These are phyloP conservation scores for Nectriaceae sp. DNA, from an alignment of 2,329 filamentous ascomycete species.

Conservation along the genomic window DNA sequence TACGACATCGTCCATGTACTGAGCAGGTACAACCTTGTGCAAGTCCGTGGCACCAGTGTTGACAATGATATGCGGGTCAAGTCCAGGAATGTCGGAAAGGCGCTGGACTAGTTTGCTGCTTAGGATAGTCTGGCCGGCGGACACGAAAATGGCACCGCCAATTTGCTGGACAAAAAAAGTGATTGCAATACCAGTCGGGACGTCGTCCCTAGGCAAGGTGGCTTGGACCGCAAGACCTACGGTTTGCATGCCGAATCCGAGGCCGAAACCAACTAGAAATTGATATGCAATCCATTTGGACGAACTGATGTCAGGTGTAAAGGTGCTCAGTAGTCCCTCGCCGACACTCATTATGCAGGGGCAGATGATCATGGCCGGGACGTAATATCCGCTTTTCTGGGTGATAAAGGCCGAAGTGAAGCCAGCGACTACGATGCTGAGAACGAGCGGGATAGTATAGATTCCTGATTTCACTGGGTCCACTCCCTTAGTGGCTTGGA, in stretches of 20 bases:
- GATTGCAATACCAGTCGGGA: slow-evolving; percentile 57
- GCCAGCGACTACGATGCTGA: slow-evolving; percentile 55
- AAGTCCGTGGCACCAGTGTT: slow-evolving; percentile 62
- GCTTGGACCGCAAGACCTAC: slow-evolving; percentile 58
- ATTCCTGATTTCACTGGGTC: slow-evolving; percentile 57
- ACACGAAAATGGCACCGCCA: slow-evolving; percentile 59
- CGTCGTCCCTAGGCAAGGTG: slow-evolving; percentile 51
- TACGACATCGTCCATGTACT: slow-evolving; percentile 56
- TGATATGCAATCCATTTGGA: slow-evolving; percentile 62
- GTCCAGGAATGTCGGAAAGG: slow-evolving; percentile 41
- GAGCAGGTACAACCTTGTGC: slow-evolving; percentile 48
- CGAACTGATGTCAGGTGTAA: slow-evolving; percentile 47
- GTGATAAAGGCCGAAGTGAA: slow-evolving; percentile 50
- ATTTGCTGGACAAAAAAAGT: slow-evolving; percentile 61
- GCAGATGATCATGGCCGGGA: slow-evolving; percentile 55
- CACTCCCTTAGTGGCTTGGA: slow-evolving; percentile 58
- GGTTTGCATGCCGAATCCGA: slow-evolving; percentile 62
- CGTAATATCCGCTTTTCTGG: slow-evolving; percentile 60
- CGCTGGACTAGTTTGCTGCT: slow-evolving; percentile 45
- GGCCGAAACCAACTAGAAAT: slow-evolving; percentile 58
- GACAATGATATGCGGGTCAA: slow-evolving; percentile 46
- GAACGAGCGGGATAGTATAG: slow-evolving; percentile 57
- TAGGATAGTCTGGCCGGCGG: slow-evolving; percentile 57
- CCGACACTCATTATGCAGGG: slow-evolving; percentile 53
- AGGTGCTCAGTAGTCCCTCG: slow-evolving; percentile 59